Evolutionary conservation across 176 grass and related monocot species (phyloP), one percentile per base, ranked within the genome.

Genomic region (Miscanthus lutarioriparius): DNA sequence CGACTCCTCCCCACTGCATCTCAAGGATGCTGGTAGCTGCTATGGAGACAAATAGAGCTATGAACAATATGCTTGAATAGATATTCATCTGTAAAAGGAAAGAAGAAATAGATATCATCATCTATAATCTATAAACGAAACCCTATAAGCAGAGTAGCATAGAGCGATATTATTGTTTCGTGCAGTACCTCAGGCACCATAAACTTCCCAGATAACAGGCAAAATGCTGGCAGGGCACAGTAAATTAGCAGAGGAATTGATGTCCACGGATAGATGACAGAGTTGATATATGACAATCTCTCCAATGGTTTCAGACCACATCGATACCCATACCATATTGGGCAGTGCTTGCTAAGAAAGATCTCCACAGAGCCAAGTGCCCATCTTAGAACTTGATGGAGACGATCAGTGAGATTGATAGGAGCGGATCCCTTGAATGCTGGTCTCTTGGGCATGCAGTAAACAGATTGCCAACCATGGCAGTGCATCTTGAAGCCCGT

Each of bases 401-500:
- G 80, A 71, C 80, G 80, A 17, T 82, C 80, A 2, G 67, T 41
- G 40, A 82, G 80, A 82, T 82, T 82, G 80, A 82, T 72, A 59
- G 80, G 80, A 72, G 80, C 80, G 2, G 80, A 82, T 17, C 80
- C 80, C 48, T 82, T 82, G 67, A 82, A 82, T 72, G 80, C 80
- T 41, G 80, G 67, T 59, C 80, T 72, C 23, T 58, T 82, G n/a
- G 80, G 80, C 80, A 82, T 82, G 80, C 80, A 82, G 35, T 82
- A 82, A 71, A 82, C 80, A 72, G 80, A 82, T 72, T 67, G 67
- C 80, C 80, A 82, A 41, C 80, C 80, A 72, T 82, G 80, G 49
- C 80, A 82, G 17, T 82, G 80, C 80, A 82, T 82, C 80, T 82
- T 82, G 80, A 82, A 82, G 48, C 80, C 80, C 2, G 80, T 82